Conservation (phyloP, 1,139 yeast species). For the Spencermartinsiella ligniputridi region DNA sequence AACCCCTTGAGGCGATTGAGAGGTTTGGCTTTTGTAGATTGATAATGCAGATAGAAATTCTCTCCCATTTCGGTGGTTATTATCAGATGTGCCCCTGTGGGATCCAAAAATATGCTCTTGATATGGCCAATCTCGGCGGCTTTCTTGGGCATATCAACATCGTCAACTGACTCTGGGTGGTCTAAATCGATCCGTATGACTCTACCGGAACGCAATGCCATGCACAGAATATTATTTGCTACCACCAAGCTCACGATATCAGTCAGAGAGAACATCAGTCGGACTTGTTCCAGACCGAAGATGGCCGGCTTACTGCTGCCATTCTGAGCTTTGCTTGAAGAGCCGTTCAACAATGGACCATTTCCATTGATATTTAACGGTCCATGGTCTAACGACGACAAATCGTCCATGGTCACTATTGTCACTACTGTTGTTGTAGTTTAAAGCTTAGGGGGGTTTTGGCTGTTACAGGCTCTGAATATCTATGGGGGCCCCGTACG, state of each 20-base stretch:
- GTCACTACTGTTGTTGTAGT: too few species aligned
- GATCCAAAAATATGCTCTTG: constrained; percentile 42
- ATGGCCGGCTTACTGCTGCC: constrained; percentile 13
- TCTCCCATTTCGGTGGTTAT: constrained; percentile 44
- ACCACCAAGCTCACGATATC: constrained; percentile 44
- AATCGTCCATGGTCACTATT: neutral
- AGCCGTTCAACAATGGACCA: constrained; percentile 8
- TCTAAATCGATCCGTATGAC: constrained; percentile 51
- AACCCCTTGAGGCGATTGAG: constrained; percentile 42
- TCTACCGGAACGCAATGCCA: constrained; percentile 43
- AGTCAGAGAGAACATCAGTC: constrained; percentile 47
- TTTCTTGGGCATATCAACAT: constrained; percentile 31
- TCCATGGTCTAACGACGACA: neutral
- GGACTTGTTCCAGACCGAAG: constrained; percentile 48
- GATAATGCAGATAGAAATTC: constrained; percentile 42
- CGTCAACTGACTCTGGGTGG: constrained; percentile 49
- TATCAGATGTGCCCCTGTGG: constrained; percentile 47
- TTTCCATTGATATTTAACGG: neutral
- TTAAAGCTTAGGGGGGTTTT: too few species aligned
- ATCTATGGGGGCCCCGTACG: too few species aligned
- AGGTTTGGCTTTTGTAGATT: constrained; percentile 36
- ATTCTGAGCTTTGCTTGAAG: constrained; percentile 9
- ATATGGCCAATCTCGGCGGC: constrained; percentile 31
- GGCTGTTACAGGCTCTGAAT: too few species aligned
- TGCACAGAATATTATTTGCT: constrained; percentile 44